A percentile compares a stretch with the other conserved stretches of the same genome.
Evolutionary conservation across 768 basidiomycete genomes (phyloP).

Genomic region (Suillus spraguei): DNA sequence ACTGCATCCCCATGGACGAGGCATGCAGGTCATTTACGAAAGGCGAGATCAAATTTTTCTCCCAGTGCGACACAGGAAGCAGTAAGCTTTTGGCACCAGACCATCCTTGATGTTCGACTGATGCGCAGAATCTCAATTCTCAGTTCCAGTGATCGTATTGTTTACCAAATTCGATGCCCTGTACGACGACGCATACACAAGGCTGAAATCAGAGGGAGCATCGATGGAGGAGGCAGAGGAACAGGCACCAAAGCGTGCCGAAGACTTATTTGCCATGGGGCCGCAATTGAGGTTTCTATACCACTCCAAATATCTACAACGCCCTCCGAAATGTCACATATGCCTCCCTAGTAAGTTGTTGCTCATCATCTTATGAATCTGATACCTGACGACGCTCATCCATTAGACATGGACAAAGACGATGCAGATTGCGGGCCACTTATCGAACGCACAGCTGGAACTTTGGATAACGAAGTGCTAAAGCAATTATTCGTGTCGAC

Average conservation of each 20-base stretch:
- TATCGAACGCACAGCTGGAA: too few species aligned
- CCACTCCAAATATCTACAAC: too few species aligned
- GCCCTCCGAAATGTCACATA: slow-evolving; percentile 3
- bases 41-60: slow-evolving; percentile 29
- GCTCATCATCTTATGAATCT: background rate
- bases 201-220: slow-evolving; percentile 16
- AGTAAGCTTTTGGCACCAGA: slow-evolving; percentile 1
- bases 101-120: background rate
- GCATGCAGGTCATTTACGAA: slow-evolving; percentile 27
- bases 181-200: slow-evolving; percentile 21
- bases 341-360: slow-evolving; percentile 1
- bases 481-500: too few species aligned
- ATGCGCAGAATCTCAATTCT: background rate
- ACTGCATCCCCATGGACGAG: slow-evolving; percentile 37
- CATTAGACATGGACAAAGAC: too few species aligned
- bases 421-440: too few species aligned
- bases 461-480: too few species aligned
- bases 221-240: slow-evolving; percentile 14
- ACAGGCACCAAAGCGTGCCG: slow-evolving; percentile 19
- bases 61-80: slow-evolving; percentile 11
- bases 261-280: slow-evolving; percentile 2
- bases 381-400: too few species aligned
- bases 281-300: slow-evolving; percentile 3
- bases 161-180: slow-evolving; percentile 43
- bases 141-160: slow-evolving; percentile 42